Conservation (phyloP, 352 stramenopile species). For the Thraustochytrium striatum region DNA sequence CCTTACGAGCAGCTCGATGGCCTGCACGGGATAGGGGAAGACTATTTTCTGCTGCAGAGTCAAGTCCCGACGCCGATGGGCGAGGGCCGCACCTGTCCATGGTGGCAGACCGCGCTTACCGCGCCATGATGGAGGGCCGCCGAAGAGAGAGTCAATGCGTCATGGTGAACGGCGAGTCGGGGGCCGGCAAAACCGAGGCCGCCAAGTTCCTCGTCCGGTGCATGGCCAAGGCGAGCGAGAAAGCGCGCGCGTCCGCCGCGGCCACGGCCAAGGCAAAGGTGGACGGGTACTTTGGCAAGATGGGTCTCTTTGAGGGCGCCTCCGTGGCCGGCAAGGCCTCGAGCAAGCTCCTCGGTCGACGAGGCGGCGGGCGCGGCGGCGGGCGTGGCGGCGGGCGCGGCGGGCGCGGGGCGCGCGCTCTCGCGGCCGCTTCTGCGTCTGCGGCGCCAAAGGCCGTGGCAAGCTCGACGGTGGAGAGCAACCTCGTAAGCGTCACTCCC, state of each 20-base stretch:
- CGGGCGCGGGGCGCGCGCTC: background rate
- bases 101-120: conserved; percentile 81
- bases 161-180: conserved; percentile 83
- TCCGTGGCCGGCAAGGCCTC: background rate
- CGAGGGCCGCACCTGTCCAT: conserved; percentile 75
- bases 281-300: conserved; percentile 40
- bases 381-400: background rate
- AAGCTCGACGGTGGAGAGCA: conserved; percentile 23
- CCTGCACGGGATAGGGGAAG: conserved; percentile 42
- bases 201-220: conserved; percentile 92
- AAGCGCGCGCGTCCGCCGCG: conserved; percentile 49
- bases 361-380: background rate
- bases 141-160: conserved; percentile 78
- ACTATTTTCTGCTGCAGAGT: background rate
- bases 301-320: conserved; percentile 13
- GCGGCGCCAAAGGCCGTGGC: too few relatives aligned
- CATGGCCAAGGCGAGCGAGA: conserved; percentile 76
- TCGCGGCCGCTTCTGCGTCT: too few relatives aligned
- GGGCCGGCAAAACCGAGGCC: conserved; percentile 91
- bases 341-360: background rate
- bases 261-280: conserved; percentile 10
- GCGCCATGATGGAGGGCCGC: conserved; percentile 62
- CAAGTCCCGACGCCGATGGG: conserved; percentile 49
- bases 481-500: conserved; percentile 85
- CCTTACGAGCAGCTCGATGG: conserved; percentile 59